These are phyloP conservation scores for Picea sitchensis DNA, from an alignment of 75 land plant genomes.

Conservation along the genomic window DNA sequence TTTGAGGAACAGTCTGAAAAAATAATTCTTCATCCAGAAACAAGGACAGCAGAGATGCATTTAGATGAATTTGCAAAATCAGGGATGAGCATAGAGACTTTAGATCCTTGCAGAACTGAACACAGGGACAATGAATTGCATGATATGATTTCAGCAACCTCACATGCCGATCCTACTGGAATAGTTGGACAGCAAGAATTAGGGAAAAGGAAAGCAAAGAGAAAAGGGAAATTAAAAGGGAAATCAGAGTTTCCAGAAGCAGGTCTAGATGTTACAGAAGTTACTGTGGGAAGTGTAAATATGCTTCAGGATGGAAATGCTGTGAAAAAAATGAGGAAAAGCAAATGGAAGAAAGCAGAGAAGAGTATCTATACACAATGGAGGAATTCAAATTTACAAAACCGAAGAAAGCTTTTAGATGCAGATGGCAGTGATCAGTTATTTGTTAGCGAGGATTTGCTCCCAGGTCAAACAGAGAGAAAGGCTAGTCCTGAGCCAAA, in stretches of 20 bases:
- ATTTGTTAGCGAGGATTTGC: not conserved
- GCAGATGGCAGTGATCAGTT: not conserved
- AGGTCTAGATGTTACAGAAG: not conserved
- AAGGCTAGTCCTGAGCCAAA: not conserved
- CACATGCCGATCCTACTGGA: not conserved
- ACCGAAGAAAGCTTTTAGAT: not conserved
- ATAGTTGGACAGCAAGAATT: not conserved
- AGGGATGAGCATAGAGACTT: slow-evolving; percentile 1
- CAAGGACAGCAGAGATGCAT: not conserved
- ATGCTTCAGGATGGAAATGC: not conserved
- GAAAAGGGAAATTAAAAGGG: not conserved
- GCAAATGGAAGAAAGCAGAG: not conserved
- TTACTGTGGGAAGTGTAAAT: not conserved
- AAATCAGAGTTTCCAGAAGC: not conserved
- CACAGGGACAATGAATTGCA: not conserved
- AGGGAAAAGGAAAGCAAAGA: slow-evolving; percentile 1
- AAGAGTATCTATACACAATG: not conserved
- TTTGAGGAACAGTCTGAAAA: not conserved
- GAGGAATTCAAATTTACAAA: not conserved
- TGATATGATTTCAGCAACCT: slow-evolving; percentile 7
- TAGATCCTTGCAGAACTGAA: not conserved
- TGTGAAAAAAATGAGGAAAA: slow-evolving; percentile 1
- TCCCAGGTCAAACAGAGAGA: not conserved
- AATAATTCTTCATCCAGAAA: not conserved
- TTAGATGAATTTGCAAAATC: not conserved